Evolutionary conservation across 768 basidiomycete species (phyloP), one percentile per base, ranked within the genome.

Genomic region (Cystobasidium ongulense): DNA sequence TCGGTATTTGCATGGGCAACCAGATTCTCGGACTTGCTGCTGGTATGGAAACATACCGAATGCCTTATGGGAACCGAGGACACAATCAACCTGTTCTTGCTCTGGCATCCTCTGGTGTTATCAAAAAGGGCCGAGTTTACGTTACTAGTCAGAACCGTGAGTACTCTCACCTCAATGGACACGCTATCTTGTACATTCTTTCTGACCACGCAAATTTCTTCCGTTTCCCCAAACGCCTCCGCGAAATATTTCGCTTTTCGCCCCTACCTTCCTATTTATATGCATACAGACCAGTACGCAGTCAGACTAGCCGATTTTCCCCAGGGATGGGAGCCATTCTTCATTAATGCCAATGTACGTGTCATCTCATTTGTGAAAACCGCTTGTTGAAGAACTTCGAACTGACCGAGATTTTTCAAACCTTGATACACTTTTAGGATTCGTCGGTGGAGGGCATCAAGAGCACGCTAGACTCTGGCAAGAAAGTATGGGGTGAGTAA

Each of bases 1-100:
- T 98, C 77, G 96, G 96, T 67, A 94, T 99, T 77, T 99, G 96
- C 82, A 98, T 99, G 96, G 96, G 95, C 63, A 92, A 98, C 80
- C 95, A 98, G 82, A 86, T 99, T 77, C 90, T 99, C 77, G 96
- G 95, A 62, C 90, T 99, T 85, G 96, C 95, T 31, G 95, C 93
- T 27, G 95, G 96, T 25, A 82, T 97, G 67, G 94, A 96, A 77
- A 92, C 94, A 23, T 97, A 98, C 82, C 86, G 96, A 54, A 99
- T 99, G 96, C 92, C 89, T 11, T 99, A 98, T 80, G 96, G 96
- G n/a, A 97, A 99, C 81, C 89, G 96, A 77, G 96, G 96, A 21
- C 96, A 99, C 82, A 99, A 99, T 81, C 96, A 99, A 81, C 96
- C 96, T 35, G 96, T 99, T 15, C 85, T 99, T 53, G 95, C 96